These are phyloP conservation scores for Corylus heterophylla DNA, from an alignment of 306 rosid genomes.

Conservation along the genomic window DNA sequence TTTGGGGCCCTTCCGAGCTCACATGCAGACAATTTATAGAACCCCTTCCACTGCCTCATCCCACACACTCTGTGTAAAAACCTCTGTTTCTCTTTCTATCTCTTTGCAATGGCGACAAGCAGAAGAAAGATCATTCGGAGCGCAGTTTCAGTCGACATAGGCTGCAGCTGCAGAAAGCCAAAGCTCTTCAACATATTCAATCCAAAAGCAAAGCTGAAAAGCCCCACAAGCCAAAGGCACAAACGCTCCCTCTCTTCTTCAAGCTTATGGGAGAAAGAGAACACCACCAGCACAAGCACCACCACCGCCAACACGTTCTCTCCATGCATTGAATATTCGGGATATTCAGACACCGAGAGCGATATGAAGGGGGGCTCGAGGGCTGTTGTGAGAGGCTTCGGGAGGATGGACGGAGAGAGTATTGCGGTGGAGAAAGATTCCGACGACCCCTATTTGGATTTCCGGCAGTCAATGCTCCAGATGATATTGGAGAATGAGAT, in stretches of 20 bases:
- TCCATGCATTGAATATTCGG: slow-evolving; percentile 35
- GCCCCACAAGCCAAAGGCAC: slow-evolving; percentile 33
- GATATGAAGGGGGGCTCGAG: slow-evolving; percentile 19
- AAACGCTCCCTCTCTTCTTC: slow-evolving; percentile 33
- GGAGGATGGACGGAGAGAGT: slow-evolving; percentile 70
- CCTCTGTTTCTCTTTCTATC: background rate
- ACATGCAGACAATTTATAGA: slow-evolving; percentile 37
- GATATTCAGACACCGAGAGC: slow-evolving; percentile 30
- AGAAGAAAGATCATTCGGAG: slow-evolving; percentile 50
- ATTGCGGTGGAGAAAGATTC: slow-evolving; percentile 93
- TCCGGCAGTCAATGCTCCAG: slow-evolving; percentile 84
- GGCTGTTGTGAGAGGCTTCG: slow-evolving; percentile 47
- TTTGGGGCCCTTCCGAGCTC: slow-evolving; percentile 32
- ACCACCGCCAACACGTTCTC: slow-evolving; percentile 39
- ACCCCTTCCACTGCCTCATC: slow-evolving; percentile 23
- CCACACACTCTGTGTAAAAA: slow-evolving; percentile 5
- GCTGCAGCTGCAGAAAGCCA: slow-evolving; percentile 71
- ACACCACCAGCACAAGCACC: slow-evolving; percentile 26
- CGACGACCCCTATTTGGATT: slow-evolving; percentile 86
- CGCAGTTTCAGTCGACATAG: slow-evolving; percentile 55
- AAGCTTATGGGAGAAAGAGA: slow-evolving; percentile 35
- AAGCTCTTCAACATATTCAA: slow-evolving; percentile 51
- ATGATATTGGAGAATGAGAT: slow-evolving; percentile 94
- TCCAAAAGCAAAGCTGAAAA: slow-evolving; percentile 48
- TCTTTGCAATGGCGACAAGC: slow-evolving; percentile 46